Conservation (phyloP, 495 filamentous ascomycete genomes). For the Entonaema liquescens region DNA sequence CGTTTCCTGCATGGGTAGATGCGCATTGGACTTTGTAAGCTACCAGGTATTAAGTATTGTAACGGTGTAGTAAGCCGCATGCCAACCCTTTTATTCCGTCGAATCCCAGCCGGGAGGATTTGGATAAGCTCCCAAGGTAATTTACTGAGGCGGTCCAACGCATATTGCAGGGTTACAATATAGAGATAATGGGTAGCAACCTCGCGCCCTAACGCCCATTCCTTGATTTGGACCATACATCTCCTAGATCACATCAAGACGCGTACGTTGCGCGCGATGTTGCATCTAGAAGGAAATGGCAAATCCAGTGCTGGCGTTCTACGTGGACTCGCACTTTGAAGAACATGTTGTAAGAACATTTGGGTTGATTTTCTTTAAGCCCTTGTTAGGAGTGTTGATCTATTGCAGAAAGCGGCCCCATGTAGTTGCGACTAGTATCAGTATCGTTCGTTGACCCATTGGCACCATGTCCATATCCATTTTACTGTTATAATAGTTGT, state of each 20-base stretch:
- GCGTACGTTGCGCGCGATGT: conserved; percentile 20
- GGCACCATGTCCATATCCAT: neutral
- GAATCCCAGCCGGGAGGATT: conserved; percentile 1
- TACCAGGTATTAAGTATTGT: neutral
- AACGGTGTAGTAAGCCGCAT: conserved; percentile 9
- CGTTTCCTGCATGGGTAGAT: neutral
- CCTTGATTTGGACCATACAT: conserved; percentile 8
- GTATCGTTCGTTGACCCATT: neutral
- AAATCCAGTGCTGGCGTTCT: conserved; percentile 1
- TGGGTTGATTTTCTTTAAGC: neutral
- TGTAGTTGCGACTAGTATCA: neutral
- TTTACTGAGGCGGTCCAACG: conserved; percentile 2
- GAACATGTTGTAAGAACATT: conserved; percentile 19
- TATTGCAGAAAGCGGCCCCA: conserved; percentile 1
- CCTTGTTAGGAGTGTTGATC: conserved; percentile 3
- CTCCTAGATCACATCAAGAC: conserved; percentile 12
- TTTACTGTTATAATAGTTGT: neutral
- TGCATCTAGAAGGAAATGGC: neutral
- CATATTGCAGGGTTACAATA: conserved; percentile 33
- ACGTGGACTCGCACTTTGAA: conserved; percentile 26
- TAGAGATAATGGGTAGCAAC: conserved; percentile 5
- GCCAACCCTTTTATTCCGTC: conserved; percentile 6
- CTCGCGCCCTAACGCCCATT: conserved; percentile 3
- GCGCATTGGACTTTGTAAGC: neutral
- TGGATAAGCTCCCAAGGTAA: neutral